Conservation (phyloP, 2,329 filamentous ascomycete genomes). For the Paraconiothyrium brasiliense region DNA sequence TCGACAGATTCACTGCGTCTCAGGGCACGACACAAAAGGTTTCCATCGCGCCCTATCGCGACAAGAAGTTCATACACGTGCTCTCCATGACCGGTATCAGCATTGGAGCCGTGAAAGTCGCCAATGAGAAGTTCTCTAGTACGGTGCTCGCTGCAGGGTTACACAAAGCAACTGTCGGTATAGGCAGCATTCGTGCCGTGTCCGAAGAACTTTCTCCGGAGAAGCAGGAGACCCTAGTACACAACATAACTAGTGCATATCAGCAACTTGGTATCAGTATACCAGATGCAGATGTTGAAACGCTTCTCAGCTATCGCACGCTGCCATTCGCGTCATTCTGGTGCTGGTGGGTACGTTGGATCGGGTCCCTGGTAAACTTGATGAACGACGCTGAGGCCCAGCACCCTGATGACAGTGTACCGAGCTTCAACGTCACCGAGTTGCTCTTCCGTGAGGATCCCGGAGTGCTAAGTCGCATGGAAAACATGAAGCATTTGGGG, state of each 20-base stretch:
- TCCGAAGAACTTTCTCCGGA: not conserved
- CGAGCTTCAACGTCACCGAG: not conserved
- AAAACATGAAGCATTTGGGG: not conserved
- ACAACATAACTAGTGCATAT: not conserved
- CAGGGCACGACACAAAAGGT: constrained; percentile 6
- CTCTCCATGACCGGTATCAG: constrained; percentile 4
- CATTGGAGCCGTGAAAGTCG: not conserved
- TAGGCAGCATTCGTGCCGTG: not conserved
- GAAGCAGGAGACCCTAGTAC: not conserved
- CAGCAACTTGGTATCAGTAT: not conserved
- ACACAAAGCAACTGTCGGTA: constrained; percentile 3
- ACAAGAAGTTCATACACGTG: not conserved
- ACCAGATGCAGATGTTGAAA: not conserved
- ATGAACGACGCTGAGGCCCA: not conserved
- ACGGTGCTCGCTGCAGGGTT: not conserved
- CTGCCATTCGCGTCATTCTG: constrained; percentile 11
- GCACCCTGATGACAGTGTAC: not conserved
- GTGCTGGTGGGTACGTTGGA: constrained; percentile 15
- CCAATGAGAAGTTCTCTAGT: constrained; percentile 6
- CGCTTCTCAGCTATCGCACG: constrained; percentile 1
- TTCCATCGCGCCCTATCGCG: not conserved
- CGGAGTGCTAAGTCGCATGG: not conserved
- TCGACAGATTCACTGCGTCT: constrained; percentile 6
- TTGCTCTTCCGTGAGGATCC: constrained; percentile 1
- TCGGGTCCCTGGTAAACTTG: constrained; percentile 7